Conservation (phyloP, 2,329 filamentous ascomycete genomes). For the Colletotrichum tamarilloi region DNA sequence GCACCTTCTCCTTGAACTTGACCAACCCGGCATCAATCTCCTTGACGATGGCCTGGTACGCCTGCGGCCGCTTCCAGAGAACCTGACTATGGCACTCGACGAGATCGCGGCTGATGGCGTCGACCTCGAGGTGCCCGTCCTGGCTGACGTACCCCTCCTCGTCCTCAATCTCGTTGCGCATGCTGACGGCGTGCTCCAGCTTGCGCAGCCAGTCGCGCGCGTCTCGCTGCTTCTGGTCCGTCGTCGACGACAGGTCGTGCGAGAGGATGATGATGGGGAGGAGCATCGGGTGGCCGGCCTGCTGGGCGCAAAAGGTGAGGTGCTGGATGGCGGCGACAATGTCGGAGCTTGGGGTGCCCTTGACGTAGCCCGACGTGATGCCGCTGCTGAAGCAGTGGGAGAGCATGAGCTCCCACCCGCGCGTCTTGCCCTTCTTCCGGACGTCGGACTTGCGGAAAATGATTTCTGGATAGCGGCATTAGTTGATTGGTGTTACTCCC, state of each 20-base stretch:
- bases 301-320: slow-evolving; percentile 58
- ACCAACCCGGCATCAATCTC: slow-evolving; percentile 62
- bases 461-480: slow-evolving; percentile 57
- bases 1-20: slow-evolving; percentile 49
- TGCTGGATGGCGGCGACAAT: slow-evolving; percentile 61
- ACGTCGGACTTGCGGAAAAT: slow-evolving; percentile 75
- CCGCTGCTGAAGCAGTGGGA: slow-evolving; percentile 65
- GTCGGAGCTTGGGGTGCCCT: slow-evolving; percentile 69
- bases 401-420: slow-evolving; percentile 73
- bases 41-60: slow-evolving; percentile 64
- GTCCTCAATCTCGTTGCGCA: slow-evolving; percentile 69
- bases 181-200: slow-evolving; percentile 70
- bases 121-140: slow-evolving; percentile 64
- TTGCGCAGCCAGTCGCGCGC: slow-evolving; percentile 70
- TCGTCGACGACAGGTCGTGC: slow-evolving; percentile 65
- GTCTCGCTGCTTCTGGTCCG: slow-evolving; percentile 72
- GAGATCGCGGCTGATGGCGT: slow-evolving; percentile 69
- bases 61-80: slow-evolving; percentile 71
- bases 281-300: slow-evolving; percentile 68
- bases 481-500: neutral
- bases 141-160: slow-evolving; percentile 64
- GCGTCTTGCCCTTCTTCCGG: slow-evolving; percentile 71
- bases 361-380: slow-evolving; percentile 70
- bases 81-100: slow-evolving; percentile 73
- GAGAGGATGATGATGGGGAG: slow-evolving; percentile 69